Percentiles rank a stretch among this genome's conserved stretches.
These are phyloP conservation scores for Aristolochia californica DNA, from an alignment of 164 flowering plant genomes.

Conservation along the genomic window DNA sequence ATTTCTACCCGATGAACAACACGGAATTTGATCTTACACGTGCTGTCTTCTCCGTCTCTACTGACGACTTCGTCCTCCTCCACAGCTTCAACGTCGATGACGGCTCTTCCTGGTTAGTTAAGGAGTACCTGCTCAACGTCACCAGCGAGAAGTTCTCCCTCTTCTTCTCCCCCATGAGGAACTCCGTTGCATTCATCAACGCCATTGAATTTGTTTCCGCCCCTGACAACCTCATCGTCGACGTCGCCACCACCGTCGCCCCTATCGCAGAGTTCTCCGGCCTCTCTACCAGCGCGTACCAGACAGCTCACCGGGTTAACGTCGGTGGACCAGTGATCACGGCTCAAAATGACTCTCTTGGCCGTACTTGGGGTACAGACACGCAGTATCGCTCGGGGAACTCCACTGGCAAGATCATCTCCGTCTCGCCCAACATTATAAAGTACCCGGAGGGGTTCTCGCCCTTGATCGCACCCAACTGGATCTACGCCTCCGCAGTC, in stretches of 20 bases:
- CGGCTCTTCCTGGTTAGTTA: conserved; percentile 11
- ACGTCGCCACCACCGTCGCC: conserved; percentile 29
- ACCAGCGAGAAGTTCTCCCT: conserved; percentile 28
- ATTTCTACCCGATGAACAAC: conserved; percentile 45
- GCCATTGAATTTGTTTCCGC: conserved; percentile 61
- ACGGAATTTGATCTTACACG: conserved; percentile 24
- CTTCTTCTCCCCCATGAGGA: conserved; percentile 33
- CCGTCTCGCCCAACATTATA: conserved; percentile 27
- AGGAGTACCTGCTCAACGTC: conserved; percentile 53
- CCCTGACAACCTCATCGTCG: conserved; percentile 44
- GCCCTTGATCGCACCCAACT: conserved; percentile 52
- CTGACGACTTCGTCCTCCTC: conserved; percentile 35
- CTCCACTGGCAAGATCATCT: conserved; percentile 19
- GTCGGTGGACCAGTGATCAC: conserved; percentile 53
- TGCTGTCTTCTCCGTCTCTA: conserved; percentile 37
- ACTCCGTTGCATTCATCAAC: conserved; percentile 51
- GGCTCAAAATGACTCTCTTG: conserved; percentile 50
- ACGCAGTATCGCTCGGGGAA: conserved; percentile 19
- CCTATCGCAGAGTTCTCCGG: conserved; percentile 35
- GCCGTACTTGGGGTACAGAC: conserved; percentile 51
- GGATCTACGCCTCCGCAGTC: conserved; percentile 46
- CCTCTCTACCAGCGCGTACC: conserved; percentile 22
- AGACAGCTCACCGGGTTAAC: conserved; percentile 39
- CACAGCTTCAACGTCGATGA: conserved; percentile 28
- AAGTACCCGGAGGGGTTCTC: conserved; percentile 29